Base-by-base conservation (phyloP, 2,329 filamentous ascomycete genomes). In the Elsinoe batatas region DNA sequence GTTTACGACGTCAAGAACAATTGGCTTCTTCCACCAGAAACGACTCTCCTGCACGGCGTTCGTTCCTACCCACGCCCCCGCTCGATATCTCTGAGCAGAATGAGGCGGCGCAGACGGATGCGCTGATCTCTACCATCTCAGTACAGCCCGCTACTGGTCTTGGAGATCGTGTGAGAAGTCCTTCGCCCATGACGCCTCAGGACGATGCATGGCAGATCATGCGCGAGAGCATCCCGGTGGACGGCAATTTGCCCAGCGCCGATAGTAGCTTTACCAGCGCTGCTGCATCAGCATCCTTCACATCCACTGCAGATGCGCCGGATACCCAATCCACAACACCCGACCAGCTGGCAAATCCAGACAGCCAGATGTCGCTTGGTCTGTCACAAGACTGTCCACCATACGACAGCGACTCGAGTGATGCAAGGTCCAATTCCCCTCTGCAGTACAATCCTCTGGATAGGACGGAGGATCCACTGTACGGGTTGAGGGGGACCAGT, bases 201-300 rank as follows among this genome's bases (percentile, higher is more conserved):
- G 72, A 72, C 42, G 78, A 81, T 59, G 76, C 78, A 47, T 96
- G 91, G 91, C 85, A 91, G 58, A 89, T 84, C 3, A 81, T 96
- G 54, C 75, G 90, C 57, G 84, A 80, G 5, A 94, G 88, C 0
- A 79, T 96, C 58, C 84, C 87, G 0, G 87, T 88, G 0, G 89
- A 95, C 67, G 83, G 85, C 13, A 85, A 87, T 59, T 79, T 88
- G 3, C 88, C 89, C 0, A 94, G 87, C 63, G 81, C 82, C 1
- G 83, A 87, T 32, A 91, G 88, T 1, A 95, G 90, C 0, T 95
- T 95, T 67, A 79, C 84, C 0, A 91, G 87, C 11, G 77, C 78
- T 1, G 74, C 74, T 13, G 74, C 77, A 3, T 75, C 76, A 38
- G 74, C 74, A 13, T 78, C 79, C 0, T 76, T 75, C 60, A 62